A percentile compares a stretch with the other conserved stretches of the same genome.
These are phyloP conservation scores for Polyporus arcularius DNA, from an alignment of 768 basidiomycete species.

Conservation along the genomic window DNA sequence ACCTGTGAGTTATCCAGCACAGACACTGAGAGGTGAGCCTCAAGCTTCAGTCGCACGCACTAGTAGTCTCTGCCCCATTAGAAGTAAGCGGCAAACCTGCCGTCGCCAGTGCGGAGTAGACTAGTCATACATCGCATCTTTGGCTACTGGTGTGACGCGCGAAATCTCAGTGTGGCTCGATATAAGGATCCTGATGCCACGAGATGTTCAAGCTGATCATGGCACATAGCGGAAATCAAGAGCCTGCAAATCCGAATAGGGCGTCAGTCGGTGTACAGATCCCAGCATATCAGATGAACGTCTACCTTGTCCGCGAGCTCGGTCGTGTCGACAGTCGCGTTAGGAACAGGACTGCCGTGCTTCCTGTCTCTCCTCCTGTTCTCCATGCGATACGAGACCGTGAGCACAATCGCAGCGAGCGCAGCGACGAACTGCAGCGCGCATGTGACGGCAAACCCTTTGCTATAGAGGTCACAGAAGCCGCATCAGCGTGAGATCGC, in stretches of 20 bases:
- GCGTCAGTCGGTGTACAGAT: not conserved
- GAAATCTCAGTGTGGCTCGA: too few relatives aligned
- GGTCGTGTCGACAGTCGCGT: slow-evolving; percentile 26
- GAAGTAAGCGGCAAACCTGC: too few relatives aligned
- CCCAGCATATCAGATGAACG: not conserved
- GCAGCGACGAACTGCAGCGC: slow-evolving; percentile 25
- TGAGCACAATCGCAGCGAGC: slow-evolving; percentile 19
- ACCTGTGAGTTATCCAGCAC: too few relatives aligned
- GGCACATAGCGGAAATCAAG: slow-evolving; percentile 9
- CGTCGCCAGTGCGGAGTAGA: too few relatives aligned
- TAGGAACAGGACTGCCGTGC: slow-evolving; percentile 21
- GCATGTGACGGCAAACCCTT: slow-evolving; percentile 26
- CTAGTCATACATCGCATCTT: too few relatives aligned
- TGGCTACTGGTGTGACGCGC: too few relatives aligned
- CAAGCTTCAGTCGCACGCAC: too few relatives aligned
- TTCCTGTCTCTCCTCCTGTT: slow-evolving; percentile 22
- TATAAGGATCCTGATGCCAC: too few relatives aligned
- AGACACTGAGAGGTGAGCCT: too few relatives aligned
- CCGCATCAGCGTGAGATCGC: not conserved
- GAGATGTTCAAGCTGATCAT: not conserved
- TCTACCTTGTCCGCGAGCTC: slow-evolving; percentile 29
- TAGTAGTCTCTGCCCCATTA: too few relatives aligned
- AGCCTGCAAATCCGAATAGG: slow-evolving; percentile 1
- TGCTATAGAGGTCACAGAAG: slow-evolving; percentile 6
- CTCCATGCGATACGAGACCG: slow-evolving; percentile 15